Base-by-base conservation (phyloP, 2,329 filamentous ascomycete genomes). In the Sclerotinia sclerotiorum region DNA sequence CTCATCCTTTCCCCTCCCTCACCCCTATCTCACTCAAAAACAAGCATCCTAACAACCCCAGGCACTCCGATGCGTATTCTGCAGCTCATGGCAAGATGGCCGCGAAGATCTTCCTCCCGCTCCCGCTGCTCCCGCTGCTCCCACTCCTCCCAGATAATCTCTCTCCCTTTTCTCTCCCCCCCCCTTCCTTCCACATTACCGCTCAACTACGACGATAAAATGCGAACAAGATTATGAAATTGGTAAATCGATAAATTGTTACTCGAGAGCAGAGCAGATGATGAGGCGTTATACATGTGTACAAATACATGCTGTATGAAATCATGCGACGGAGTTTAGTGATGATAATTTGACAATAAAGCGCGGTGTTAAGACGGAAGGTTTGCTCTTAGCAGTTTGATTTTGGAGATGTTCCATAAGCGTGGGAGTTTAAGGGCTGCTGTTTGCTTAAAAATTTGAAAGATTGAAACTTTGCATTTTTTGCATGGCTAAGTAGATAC, bases 71-170 rank as follows among this genome's bases (percentile, higher is more conserved):
- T 87, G 85, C 75, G 77, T 85, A 3, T 84, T 86, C 72, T 87
- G 85, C 74, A 85, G 84, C 13, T 85, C 82, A 70, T 87, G 85
- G 85, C 78, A 82, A 70, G 85, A 87, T 77, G 84, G 73, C 5
- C 58, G 72, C 5, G 72, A 74, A 60, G 72, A 74, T 15, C 21
- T 52, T 42, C 60, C 21, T 39, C 44, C 60, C 8, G 3, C 60
- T 13, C 11, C 48, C 17, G 19, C 60, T 4, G 7, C 60, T 11
- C 17, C 48, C 15, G 11, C 35, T 21, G 42, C 48, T 19, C 24
- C 10, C 3, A 8, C 52, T 5, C 8, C 17, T 11, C 13, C 27
- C 6, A 13, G 44, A 48, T 61, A 15, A 61, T 32, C 4, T 2
- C 5, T 62, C 58, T 62, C 7, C n/a, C 10, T n/a, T 10, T 11